Evolutionary conservation across 352 stramenopile species (phyloP).

Genomic region (Aphanomyces stellatus): DNA sequence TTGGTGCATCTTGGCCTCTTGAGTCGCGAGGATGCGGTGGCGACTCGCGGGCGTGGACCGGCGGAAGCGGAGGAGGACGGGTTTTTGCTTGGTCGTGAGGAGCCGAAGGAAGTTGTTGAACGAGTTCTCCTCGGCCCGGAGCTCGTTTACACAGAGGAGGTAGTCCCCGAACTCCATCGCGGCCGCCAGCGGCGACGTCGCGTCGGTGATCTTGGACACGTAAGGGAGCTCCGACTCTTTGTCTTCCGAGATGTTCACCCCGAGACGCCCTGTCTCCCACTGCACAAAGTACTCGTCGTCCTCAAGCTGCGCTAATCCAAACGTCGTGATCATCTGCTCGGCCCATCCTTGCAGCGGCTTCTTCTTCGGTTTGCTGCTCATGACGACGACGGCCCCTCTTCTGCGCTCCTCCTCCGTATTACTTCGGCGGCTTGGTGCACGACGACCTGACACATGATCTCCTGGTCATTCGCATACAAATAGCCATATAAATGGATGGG

Average conservation of each 20-base stretch:
- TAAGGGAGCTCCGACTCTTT: slow-evolving; percentile 81
- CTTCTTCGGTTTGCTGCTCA: not conserved
- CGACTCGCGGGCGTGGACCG: not conserved
- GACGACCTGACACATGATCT: not conserved
- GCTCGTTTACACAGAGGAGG: slow-evolving; percentile 78
- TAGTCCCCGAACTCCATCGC: slow-evolving; percentile 54
- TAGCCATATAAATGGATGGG: not conserved
- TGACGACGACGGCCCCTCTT: too few relatives aligned
- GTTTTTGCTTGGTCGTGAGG: slow-evolving; percentile 84
- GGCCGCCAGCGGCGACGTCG: slow-evolving; percentile 62
- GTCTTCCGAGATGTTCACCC: slow-evolving; percentile 81
- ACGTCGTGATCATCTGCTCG: slow-evolving; percentile 15
- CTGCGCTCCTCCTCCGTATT: too few relatives aligned
- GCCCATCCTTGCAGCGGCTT: slow-evolving; percentile 14
- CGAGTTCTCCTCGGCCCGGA: slow-evolving; percentile 79
- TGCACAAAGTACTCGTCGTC: slow-evolving; percentile 83
- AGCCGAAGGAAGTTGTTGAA: slow-evolving; percentile 88
- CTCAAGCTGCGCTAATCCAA: slow-evolving; percentile 47
- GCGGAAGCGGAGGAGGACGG: slow-evolving; percentile 67
- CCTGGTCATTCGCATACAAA: not conserved
- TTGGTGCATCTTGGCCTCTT: not conserved
- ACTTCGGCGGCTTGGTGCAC: not conserved
- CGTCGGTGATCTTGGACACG: slow-evolving; percentile 80
- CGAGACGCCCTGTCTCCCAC: slow-evolving; percentile 78
- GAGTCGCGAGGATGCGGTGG: not conserved